Percentiles rank a stretch among this genome's conserved stretches.
phyloP scores from a whole-genome alignment of 2,329 filamentous ascomycete species.

The Pyrenochaeta sp. region DNA sequence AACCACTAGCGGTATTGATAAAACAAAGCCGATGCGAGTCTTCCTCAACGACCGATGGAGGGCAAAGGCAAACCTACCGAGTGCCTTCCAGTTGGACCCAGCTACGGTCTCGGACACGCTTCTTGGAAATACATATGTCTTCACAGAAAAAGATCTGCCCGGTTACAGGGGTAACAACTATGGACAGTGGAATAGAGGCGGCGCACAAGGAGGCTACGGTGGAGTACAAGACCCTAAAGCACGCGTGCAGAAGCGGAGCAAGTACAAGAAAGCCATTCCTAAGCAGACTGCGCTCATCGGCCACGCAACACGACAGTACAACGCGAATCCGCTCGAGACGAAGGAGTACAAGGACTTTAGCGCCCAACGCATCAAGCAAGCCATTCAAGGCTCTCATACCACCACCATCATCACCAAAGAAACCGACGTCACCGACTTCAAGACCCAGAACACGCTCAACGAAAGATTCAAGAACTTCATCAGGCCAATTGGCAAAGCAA shows the following conservation, averaged over 20 bases:
- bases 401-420: slow-evolving; percentile 42
- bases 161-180: slow-evolving; percentile 65
- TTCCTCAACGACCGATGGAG: slow-evolving; percentile 71
- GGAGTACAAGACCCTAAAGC: slow-evolving; percentile 43
- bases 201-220: slow-evolving; percentile 29
- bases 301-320: slow-evolving; percentile 66
- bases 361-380: slow-evolving; percentile 53
- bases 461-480: slow-evolving; percentile 47
- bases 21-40: slow-evolving; percentile 65
- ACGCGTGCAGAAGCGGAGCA: slow-evolving; percentile 45
- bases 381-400: slow-evolving; percentile 51
- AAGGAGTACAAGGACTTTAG: slow-evolving; percentile 54
- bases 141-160: slow-evolving; percentile 91
- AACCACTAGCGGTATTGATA: slow-evolving; percentile 37
- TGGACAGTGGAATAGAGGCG: slow-evolving; percentile 33
- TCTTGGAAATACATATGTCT: slow-evolving; percentile 89
- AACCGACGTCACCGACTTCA: slow-evolving; percentile 34
- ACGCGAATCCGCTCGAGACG: slow-evolving; percentile 57
- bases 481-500: slow-evolving; percentile 28
- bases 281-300: slow-evolving; percentile 65
- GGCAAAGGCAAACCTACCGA: slow-evolving; percentile 78
- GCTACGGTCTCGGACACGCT: slow-evolving; percentile 58
- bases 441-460: slow-evolving; percentile 37
- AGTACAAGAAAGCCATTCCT: slow-evolving; percentile 48
- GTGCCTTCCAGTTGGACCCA: slow-evolving; percentile 84